Conservation (phyloP, 768 basidiomycete genomes). For the Mycena kentingensis region DNA sequence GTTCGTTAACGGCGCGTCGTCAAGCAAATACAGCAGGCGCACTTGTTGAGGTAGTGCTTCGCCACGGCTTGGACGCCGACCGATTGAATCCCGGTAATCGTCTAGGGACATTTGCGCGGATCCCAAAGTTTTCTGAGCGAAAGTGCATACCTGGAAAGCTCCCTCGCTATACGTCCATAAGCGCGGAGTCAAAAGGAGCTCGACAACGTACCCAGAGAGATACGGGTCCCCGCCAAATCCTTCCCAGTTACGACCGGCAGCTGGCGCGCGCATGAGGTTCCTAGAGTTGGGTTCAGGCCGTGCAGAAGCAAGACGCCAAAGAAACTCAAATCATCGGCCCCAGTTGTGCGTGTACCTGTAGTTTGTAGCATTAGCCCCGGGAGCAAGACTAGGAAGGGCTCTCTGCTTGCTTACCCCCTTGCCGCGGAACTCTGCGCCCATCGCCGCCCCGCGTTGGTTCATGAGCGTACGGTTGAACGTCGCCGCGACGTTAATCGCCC, state of each 20-base stretch:
- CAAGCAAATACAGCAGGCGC: not conserved
- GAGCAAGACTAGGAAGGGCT: no score
- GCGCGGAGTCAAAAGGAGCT: no score
- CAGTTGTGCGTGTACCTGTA: no score
- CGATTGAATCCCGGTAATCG: slow-evolving; percentile 53
- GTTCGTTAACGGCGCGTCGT: not conserved
- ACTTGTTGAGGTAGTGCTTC: slow-evolving; percentile 49
- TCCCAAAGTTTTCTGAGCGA: no score
- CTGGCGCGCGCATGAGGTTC: slow-evolving; percentile 48
- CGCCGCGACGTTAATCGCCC: slow-evolving; percentile 53
- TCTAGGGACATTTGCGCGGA: no score
- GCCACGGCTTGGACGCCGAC: slow-evolving; percentile 51
- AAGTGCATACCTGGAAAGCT: slow-evolving; percentile 37
- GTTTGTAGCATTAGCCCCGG: no score
- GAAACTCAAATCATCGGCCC: slow-evolving; percentile 50
- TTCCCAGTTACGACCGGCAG: slow-evolving; percentile 56
- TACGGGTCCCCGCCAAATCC: slow-evolving; percentile 57
- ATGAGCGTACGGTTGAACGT: slow-evolving; percentile 60
- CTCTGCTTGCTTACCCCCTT: no score
- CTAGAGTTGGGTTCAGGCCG: slow-evolving; percentile 22
- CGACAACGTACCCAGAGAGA: slow-evolving; percentile 42
- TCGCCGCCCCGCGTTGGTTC: slow-evolving; percentile 53
- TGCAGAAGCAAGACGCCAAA: not conserved
- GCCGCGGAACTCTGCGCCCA: slow-evolving; percentile 61
- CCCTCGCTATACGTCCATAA: slow-evolving; percentile 38